A percentile compares a stretch with the other conserved stretches of the same genome.
These are phyloP conservation scores for Talaromyces borbonicus DNA, from an alignment of 495 filamentous ascomycete species.

Conservation along the genomic window DNA sequence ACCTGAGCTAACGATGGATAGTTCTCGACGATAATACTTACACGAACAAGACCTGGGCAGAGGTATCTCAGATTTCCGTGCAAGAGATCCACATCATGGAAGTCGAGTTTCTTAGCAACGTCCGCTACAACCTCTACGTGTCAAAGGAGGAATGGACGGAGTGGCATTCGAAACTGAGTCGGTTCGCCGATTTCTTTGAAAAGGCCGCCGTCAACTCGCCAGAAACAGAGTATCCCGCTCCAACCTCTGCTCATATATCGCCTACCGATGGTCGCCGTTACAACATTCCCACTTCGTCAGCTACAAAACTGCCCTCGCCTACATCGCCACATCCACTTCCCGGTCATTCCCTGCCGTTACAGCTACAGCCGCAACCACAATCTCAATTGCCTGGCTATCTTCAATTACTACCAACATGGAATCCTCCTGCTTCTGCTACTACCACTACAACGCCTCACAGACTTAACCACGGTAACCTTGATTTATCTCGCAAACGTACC, in stretches of 20 bases:
- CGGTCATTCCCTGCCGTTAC: not conserved
- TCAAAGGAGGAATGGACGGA: conserved; percentile 73
- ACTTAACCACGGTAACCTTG: too few species aligned
- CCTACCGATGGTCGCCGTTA: conserved; percentile 16
- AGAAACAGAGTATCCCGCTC: conserved; percentile 14
- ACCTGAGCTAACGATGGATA: conserved; percentile 29
- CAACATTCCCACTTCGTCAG: conserved; percentile 23
- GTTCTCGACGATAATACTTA: conserved; percentile 98
- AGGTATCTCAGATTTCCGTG: conserved; percentile 91
- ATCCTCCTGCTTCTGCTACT: conserved; percentile 16
- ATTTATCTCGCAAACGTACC: conserved; percentile 68
- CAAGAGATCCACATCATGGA: conserved; percentile 98
- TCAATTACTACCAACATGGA: conserved; percentile 18
- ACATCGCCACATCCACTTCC: conserved; percentile 24
- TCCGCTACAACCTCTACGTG: conserved; percentile 85
- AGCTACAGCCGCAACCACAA: conserved; percentile 11
- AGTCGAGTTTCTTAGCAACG: conserved; percentile 97
- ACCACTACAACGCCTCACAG: conserved; percentile 15
- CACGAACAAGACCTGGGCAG: conserved; percentile 99
- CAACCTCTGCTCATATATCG: conserved; percentile 22
- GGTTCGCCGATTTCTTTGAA: conserved; percentile 74
- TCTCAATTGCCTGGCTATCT: too few species aligned
- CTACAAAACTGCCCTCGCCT: conserved; percentile 45
- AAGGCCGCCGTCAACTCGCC: conserved; percentile 38
- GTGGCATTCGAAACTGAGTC: conserved; percentile 73